Base-by-base conservation (phyloP, 345 rosid genomes). In the Anacardium occidentale region DNA sequence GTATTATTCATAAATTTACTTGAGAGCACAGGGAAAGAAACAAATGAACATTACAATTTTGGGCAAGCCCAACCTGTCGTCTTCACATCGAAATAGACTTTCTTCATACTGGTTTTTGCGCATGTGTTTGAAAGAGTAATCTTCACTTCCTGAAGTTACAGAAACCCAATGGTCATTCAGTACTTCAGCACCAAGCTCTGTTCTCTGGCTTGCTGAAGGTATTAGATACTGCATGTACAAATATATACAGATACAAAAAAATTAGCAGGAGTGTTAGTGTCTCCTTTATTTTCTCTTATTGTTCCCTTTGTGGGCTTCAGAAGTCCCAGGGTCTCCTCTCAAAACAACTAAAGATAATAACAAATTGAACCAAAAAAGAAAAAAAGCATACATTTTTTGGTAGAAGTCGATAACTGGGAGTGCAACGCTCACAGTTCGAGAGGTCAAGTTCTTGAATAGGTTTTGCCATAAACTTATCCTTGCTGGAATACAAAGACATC, bases 71-170 rank as follows among this genome's bases (percentile, higher is more conserved):
- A 74, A 92, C 99, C 99, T 91, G 87, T 95, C 99, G 79, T 95
- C 99, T 84, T 95, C 99, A 70, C 99, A 92, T 8, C 89, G 84
- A 73, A 95, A 95, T 68, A 95, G 84, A 82, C 96, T 91, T 83
- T 95, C 99, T 85, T 92, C 99, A 74, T 95, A 95, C 78, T 92
- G 99, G 78, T 95, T 95, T 85, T 92, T 95, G 59, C 97, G 93
- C 99, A 92, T 92, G 83, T 95, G 99, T 77, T 92, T 95, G 68
- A 95, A 95, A 58, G 99, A 92, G 89, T 95, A 95, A 82, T 95
- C 99, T 82, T 92, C 99, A 86, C 99, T 95, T 76, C 99, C 99
- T 69, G 98, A 95, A 73, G 99, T 92, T 54, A 95, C 97, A 40
- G 99, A 92, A 62, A 92, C 98, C 99, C 98, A 95, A 83, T 89